Percentiles rank a stretch among this genome's conserved stretches.
Evolutionary conservation across 2,329 filamentous ascomycete species (phyloP).

Genomic region (Thermochaetoides dissita): DNA sequence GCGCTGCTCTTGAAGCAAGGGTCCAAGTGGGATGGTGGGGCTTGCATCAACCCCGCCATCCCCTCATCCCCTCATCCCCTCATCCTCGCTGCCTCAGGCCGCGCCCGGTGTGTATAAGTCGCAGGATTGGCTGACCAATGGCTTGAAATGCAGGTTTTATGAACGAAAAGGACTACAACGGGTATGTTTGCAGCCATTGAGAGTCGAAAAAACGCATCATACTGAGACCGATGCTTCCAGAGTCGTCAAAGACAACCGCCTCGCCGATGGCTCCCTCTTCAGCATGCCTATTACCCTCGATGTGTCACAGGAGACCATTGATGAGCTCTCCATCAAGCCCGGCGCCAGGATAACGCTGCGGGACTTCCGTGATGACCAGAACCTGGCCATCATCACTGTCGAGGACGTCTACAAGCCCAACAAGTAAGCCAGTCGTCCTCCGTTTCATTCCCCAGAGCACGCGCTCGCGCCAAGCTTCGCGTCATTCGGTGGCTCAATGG

Average conservation of each 20-base stretch:
- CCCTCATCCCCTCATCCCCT: not conserved
- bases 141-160: conserved; percentile 60
- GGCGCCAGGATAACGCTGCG: conserved; percentile 76
- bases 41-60: conserved; percentile 16
- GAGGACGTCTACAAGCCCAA: conserved; percentile 92
- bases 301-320: conserved; percentile 59
- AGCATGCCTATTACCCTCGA: conserved; percentile 96
- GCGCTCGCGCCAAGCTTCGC: conserved; percentile 13
- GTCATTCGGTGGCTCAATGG: conserved; percentile 14
- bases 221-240: conserved; percentile 32
- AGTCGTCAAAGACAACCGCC: conserved; percentile 77
- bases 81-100: not conserved
- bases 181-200: conserved; percentile 37
- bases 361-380: conserved; percentile 91
- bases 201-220: not conserved
- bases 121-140: conserved; percentile 6
- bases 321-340: conserved; percentile 60
- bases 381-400: conserved; percentile 87
- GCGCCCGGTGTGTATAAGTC: not conserved
- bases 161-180: conserved; percentile 92
- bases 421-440: conserved; percentile 49
- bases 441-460: not conserved
- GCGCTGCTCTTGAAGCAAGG: not conserved
- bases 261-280: conserved; percentile 81
- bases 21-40: conserved; percentile 13